Conservation (phyloP, 768 basidiomycete species). For the Hygrocybe punicea region DNA sequence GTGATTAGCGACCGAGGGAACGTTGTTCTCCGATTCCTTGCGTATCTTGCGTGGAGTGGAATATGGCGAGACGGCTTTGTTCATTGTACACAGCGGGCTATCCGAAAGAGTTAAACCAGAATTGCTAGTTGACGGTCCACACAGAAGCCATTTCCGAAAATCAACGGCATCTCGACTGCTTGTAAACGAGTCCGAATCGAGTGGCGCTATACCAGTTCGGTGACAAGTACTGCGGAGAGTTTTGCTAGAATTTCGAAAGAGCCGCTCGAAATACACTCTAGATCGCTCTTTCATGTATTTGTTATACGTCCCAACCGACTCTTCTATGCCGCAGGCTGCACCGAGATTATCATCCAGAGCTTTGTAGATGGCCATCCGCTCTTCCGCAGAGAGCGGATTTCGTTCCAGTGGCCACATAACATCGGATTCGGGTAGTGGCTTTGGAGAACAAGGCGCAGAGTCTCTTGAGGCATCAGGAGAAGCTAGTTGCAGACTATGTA, state of each 20-base stretch:
- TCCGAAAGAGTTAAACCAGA: background rate
- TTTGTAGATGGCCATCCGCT: conserved; percentile 52
- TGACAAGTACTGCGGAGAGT: background rate
- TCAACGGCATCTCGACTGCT: background rate
- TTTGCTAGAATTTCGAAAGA: conserved; percentile 20
- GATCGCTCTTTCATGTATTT: conserved; percentile 49
- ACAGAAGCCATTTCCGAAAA: background rate
- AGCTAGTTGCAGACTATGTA: background rate
- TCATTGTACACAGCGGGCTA: background rate
- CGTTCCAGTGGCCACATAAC: conserved; percentile 16
- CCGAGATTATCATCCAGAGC: conserved; percentile 49
- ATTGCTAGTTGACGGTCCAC: background rate
- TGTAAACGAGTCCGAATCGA: background rate
- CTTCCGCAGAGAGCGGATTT: conserved; percentile 36
- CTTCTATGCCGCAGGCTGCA: conserved; percentile 44
- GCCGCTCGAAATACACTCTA: conserved; percentile 46
- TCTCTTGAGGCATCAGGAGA: background rate
- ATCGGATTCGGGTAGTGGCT: background rate
- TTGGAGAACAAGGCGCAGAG: background rate
- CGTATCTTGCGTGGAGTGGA: background rate
- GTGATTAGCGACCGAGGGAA: background rate
- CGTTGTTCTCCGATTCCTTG: background rate
- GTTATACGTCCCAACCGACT: conserved; percentile 51
- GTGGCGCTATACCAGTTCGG: background rate
- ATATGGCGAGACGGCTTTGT: background rate